phyloP scores from a whole-genome alignment of 2,329 filamentous ascomycete genomes.

The Davidsoniella eucalypti region DNA sequence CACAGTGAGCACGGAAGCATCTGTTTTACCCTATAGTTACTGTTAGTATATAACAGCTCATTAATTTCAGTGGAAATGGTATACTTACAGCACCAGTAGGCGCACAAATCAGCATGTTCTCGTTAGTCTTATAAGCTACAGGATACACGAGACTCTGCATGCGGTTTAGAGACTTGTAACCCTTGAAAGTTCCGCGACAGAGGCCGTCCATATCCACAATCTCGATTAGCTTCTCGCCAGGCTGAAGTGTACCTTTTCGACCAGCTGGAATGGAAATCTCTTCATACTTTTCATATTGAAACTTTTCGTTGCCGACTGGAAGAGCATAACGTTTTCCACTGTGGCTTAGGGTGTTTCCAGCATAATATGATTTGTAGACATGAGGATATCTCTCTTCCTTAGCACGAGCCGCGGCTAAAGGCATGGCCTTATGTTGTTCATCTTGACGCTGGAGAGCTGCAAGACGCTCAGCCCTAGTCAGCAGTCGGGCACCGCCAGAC shows the following conservation, averaged over 20 bases:
- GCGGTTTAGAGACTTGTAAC: constrained; percentile 83
- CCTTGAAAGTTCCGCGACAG: constrained; percentile 80
- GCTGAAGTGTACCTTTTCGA: constrained; percentile 56
- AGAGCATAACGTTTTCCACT: constrained; percentile 70
- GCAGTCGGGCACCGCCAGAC: constrained; percentile 27
- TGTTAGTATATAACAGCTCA: not conserved
- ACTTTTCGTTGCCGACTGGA: constrained; percentile 55
- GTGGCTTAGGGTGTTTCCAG: constrained; percentile 70
- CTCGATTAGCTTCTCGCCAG: constrained; percentile 56
- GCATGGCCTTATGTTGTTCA: constrained; percentile 63
- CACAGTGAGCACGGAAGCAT: constrained; percentile 93
- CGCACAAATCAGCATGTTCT: constrained; percentile 98
- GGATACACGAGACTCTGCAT: constrained; percentile 98
- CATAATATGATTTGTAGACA: constrained; percentile 70
- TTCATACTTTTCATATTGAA: constrained; percentile 64
- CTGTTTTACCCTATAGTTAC: constrained; percentile 65
- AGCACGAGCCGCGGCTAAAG: constrained; percentile 53
- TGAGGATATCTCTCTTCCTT: constrained; percentile 75
- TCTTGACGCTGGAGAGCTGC: constrained; percentile 62
- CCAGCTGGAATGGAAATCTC: constrained; percentile 77
- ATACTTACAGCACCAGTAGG: constrained; percentile 71
- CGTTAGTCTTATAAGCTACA: constrained; percentile 85
- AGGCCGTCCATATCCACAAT: constrained; percentile 77
- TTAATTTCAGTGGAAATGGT: not conserved
- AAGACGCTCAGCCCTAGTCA: constrained; percentile 63